Percentiles rank a stretch among this genome's conserved stretches.
Conservation (phyloP, 495 filamentous ascomycete species). For the Podospora pseudocomata region DNA sequence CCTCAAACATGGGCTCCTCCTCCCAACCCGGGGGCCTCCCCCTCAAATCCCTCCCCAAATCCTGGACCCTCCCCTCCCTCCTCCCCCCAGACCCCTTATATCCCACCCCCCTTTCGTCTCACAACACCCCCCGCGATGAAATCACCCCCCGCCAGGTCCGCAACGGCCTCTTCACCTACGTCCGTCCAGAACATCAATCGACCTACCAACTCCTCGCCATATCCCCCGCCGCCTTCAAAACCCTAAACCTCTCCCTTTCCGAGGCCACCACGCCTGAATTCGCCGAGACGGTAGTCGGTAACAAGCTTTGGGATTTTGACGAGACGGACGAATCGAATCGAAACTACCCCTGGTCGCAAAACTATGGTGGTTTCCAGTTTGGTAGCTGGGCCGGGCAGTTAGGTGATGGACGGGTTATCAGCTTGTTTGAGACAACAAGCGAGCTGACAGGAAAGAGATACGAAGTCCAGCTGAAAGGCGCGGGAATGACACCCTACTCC, state of each 20-base stretch:
- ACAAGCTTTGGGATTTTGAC: slow-evolving; percentile 65
- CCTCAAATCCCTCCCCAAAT: slow-evolving; percentile 74
- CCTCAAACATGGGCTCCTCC: slow-evolving; percentile 6
- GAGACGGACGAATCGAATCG: slow-evolving; percentile 56
- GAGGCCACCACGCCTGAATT: slow-evolving; percentile 74
- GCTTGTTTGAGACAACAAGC: slow-evolving; percentile 85
- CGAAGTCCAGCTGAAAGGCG: slow-evolving; percentile 91
- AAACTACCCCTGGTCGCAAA: slow-evolving; percentile 96
- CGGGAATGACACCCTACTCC: slow-evolving; percentile 88
- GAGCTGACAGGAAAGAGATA: slow-evolving; percentile 66
- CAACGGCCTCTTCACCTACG: slow-evolving; percentile 83
- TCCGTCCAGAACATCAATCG: slow-evolving; percentile 68
- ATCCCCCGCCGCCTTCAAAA: slow-evolving; percentile 69
- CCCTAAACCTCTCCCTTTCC: slow-evolving; percentile 65
- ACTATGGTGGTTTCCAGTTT: slow-evolving; percentile 87
- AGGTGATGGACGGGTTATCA: slow-evolving; percentile 91
- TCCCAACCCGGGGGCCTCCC: slow-evolving; percentile 32
- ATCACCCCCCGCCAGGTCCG: slow-evolving; percentile 82
- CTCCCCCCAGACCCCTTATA: slow-evolving; percentile 76
- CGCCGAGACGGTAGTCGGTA: slow-evolving; percentile 70
- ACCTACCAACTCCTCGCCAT: slow-evolving; percentile 76
- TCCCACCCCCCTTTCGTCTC: slow-evolving; percentile 73
- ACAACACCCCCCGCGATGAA: slow-evolving; percentile 68
- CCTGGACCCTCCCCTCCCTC: slow-evolving; percentile 75
- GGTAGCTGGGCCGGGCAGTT: slow-evolving; percentile 94